Evolutionary conservation across 1,284 basidiomycete genomes (phyloP).

Genomic region (Cryptococcus sp.): DNA sequence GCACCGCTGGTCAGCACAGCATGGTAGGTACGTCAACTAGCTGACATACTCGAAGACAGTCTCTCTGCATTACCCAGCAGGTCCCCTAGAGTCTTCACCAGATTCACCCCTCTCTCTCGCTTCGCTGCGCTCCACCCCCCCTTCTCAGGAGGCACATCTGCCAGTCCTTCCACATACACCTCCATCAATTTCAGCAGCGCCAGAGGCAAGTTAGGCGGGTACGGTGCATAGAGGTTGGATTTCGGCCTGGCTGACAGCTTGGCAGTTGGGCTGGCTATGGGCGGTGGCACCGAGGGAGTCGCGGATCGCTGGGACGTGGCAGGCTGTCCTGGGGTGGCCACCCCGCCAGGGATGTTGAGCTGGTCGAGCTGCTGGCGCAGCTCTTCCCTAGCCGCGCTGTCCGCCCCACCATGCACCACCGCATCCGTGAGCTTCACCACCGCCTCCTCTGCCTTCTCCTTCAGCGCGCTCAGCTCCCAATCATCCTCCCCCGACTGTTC

Average conservation of each 20-base stretch:
- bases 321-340: not conserved
- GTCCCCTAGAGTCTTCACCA: constrained; percentile 35
- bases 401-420: constrained; percentile 8
- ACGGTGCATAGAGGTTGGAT: constrained; percentile 39
- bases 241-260: constrained; percentile 22
- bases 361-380: constrained; percentile 33
- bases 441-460: constrained; percentile 29
- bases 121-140: constrained; percentile 44
- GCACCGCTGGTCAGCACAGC: not conserved
- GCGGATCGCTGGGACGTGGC: constrained; percentile 1
- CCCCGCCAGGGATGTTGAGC: constrained; percentile 24
- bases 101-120: constrained; percentile 36
- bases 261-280: not conserved
- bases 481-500: constrained; percentile 15
- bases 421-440: constrained; percentile 26
- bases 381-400: constrained; percentile 16
- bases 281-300: not conserved
- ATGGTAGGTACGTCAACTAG: not conserved
- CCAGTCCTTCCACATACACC: constrained; percentile 42
- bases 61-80: constrained; percentile 43
- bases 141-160: constrained; percentile 22
- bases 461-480: constrained; percentile 26
- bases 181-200: constrained; percentile 46
- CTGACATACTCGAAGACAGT: constrained; percentile 38
- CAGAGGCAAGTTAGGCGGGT: constrained; percentile 45